Percentiles rank a stretch among this genome's conserved stretches.
phyloP scores from a whole-genome alignment of 768 basidiomycete genomes.

The Termitomyces sp. region DNA sequence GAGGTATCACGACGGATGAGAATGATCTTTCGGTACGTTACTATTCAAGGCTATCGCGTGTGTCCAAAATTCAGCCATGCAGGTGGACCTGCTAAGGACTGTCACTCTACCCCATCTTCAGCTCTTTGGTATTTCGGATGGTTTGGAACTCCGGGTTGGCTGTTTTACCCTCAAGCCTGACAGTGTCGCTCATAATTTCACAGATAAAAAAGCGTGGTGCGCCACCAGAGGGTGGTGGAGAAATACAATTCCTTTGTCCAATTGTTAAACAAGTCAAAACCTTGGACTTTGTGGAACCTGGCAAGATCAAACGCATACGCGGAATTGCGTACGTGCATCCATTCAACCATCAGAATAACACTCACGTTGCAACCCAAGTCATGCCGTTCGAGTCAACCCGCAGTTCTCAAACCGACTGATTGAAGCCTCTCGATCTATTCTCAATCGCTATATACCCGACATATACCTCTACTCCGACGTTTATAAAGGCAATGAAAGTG shows the following conservation, averaged over 20 bases:
- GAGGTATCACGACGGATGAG: slow-evolving; percentile 90
- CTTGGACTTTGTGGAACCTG: slow-evolving; percentile 85
- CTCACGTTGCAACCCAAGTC: slow-evolving; percentile 39
- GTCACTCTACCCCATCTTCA: slow-evolving; percentile 89
- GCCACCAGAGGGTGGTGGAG: slow-evolving; percentile 87
- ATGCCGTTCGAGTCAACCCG: slow-evolving; percentile 93
- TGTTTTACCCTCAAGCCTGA: neutral
- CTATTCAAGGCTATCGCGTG: neutral
- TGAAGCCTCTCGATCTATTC: slow-evolving; percentile 83
- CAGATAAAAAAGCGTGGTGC: slow-evolving; percentile 95
- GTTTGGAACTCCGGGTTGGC: slow-evolving; percentile 78
- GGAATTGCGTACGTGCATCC: slow-evolving; percentile 77
- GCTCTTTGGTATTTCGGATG: slow-evolving; percentile 84
- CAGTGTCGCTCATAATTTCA: slow-evolving; percentile 1
- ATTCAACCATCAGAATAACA: neutral
- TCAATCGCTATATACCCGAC: slow-evolving; percentile 96
- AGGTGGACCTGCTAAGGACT: slow-evolving; percentile 88
- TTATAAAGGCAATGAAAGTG: slow-evolving; percentile 95
- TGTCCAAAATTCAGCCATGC: slow-evolving; percentile 6
- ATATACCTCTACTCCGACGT: slow-evolving; percentile 98
- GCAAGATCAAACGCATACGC: slow-evolving; percentile 90
- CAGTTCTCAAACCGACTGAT: slow-evolving; percentile 99
- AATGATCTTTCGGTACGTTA: slow-evolving; percentile 76
- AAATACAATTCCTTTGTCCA: slow-evolving; percentile 91
- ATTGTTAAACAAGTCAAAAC: slow-evolving; percentile 88